These are phyloP conservation scores for Aspergillus versicolor DNA, from an alignment of 2,329 filamentous ascomycete genomes.

Conservation along the genomic window DNA sequence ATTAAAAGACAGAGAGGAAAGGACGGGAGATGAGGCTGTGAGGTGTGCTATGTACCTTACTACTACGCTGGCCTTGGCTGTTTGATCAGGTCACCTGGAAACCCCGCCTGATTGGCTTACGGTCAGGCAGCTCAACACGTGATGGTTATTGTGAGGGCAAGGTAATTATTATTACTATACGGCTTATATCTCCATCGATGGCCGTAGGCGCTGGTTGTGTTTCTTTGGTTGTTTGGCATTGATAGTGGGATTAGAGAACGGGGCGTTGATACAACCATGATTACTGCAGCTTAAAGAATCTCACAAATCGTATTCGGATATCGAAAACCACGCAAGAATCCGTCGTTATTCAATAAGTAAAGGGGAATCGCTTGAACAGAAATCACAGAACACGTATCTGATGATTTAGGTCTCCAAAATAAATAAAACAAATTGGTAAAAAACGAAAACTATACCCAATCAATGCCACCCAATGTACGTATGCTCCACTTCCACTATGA, in stretches of 20 bases:
- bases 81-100: conserved; percentile 11
- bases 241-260: background rate
- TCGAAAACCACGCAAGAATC: conserved; percentile 5
- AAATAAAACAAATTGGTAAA: background rate
- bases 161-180: background rate
- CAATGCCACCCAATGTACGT: conserved; percentile 21
- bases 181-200: background rate
- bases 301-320: background rate
- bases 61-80: background rate
- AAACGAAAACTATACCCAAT: conserved; percentile 3
- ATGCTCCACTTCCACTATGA: conserved; percentile 14
- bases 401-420: conserved; percentile 6
- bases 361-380: conserved; percentile 35
- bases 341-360: conserved; percentile 11
- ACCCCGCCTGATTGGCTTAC: conserved; percentile 14
- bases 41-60: background rate
- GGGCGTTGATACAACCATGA: background rate
- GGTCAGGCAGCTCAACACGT: conserved; percentile 9
- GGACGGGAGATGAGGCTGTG: background rate
- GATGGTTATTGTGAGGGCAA: background rate
- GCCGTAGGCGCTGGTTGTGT: no score
- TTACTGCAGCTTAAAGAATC: background rate
- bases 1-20: background rate
- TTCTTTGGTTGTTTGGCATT: background rate
- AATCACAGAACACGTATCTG: conserved; percentile 25